Conservation (phyloP, 2,329 filamentous ascomycete genomes). For the Knufia petricola region DNA sequence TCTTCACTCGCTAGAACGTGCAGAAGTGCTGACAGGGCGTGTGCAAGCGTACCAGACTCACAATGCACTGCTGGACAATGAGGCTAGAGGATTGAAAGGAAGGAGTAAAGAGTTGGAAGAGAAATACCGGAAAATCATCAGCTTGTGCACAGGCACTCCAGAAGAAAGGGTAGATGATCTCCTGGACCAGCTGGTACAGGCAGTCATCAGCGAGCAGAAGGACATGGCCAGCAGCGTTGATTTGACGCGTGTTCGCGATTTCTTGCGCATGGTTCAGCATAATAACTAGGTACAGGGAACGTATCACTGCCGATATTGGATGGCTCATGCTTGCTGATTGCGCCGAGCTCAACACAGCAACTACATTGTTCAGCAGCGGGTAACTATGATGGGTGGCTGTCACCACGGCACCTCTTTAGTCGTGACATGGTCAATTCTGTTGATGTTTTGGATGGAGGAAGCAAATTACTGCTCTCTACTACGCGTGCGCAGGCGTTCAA, state of each 20-base stretch:
- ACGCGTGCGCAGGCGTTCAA: background rate
- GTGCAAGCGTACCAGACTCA: constrained; percentile 61
- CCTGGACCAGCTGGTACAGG: constrained; percentile 68
- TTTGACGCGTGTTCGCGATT: constrained; percentile 65
- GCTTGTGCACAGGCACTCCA: constrained; percentile 70
- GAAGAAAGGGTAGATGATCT: constrained; percentile 72
- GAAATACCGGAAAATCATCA: constrained; percentile 81
- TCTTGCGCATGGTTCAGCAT: constrained; percentile 64
- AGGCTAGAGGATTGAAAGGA: constrained; percentile 62
- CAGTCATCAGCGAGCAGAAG: constrained; percentile 53
- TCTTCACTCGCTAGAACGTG: constrained; percentile 47
- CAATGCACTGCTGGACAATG: constrained; percentile 56
- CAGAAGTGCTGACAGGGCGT: constrained; percentile 54
- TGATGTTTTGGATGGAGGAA: background rate
- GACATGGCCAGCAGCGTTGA: constrained; percentile 57
- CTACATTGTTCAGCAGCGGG: background rate
- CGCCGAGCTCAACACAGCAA: background rate
- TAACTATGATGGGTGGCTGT: too few relatives aligned
- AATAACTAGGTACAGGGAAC: background rate
- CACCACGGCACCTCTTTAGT: too few relatives aligned
- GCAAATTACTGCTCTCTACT: background rate
- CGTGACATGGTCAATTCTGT: too few relatives aligned
- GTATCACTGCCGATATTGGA: background rate
- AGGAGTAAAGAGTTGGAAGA: constrained; percentile 75
- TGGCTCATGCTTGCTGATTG: background rate